Evolutionary conservation across 192 early-diverging fungal species (phyloP), one percentile per base, ranked within the genome.

Genomic region (Backusella tuberculispora): DNA sequence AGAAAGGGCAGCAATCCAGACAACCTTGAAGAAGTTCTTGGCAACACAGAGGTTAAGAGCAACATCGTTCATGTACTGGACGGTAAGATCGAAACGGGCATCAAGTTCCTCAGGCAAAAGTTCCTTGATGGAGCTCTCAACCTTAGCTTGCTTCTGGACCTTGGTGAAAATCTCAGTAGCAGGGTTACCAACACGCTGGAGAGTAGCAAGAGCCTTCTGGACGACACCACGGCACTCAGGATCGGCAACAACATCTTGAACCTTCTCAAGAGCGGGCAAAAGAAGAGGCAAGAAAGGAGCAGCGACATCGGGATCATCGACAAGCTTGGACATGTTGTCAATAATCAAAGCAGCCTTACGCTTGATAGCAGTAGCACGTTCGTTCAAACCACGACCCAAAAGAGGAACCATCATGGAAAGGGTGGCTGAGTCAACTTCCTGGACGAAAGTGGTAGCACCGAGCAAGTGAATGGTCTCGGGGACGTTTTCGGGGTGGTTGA

Each of bases 281-380:
- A 95, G 85, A 64, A 86, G 80, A 74, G 92, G 92, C 83, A 95
- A 84, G 90, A 95, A 95, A 76, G 90, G 92, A 75, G 87, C 85
- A 65, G 91, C 91, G 74, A 92, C 89, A 77, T 88, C 85, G 67
- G 93, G 92, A 85, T 94, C 87, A 81, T 93, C 91, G 72, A 94
- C 92, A 66, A 95, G 87, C 86, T 94, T 95, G 83, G 90, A 93
- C 94, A 95, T 95, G 89, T 95, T 95, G 88, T 94, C 91, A 78
- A 95, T 92, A 82, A 95, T 93, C 75, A 94, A 88, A 72, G 90
- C 88, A 77, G 88, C 83, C 79, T 90, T 88, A 84, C 92, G 91
- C 73, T 90, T 85, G 74, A 93, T 89, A 66, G 91, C 82, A 77
- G 87, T 90, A 78, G 84, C 83, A 77, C 91, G 85, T 81, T 94